A percentile compares a stretch with the other conserved stretches of the same genome.
Evolutionary conservation across 768 basidiomycete species (phyloP).

Genomic region (Suillus alpinus): DNA sequence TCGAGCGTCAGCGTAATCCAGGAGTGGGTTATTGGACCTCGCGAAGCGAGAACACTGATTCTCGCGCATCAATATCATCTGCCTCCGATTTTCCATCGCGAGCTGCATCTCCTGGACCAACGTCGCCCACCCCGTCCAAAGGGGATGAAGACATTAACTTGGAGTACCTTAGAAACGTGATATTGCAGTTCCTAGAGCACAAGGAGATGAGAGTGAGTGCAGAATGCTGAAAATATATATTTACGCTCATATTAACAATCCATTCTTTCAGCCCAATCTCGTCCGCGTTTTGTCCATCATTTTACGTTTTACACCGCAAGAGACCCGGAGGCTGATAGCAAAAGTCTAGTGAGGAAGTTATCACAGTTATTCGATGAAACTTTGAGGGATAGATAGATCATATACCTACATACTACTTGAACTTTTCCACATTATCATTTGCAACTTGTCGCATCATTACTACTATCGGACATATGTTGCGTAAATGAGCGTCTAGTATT

Average conservation of each 20-base stretch:
- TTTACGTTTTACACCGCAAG: constrained; percentile 91
- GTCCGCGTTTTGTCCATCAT: constrained; percentile 91
- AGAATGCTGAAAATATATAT: neutral
- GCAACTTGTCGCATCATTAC: neutral
- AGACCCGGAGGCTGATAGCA: constrained; percentile 83
- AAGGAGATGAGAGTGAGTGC: constrained; percentile 92
- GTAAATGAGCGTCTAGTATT: neutral
- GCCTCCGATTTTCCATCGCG: constrained; percentile 39
- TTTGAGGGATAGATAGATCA: neutral
- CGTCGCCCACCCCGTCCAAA: constrained; percentile 26
- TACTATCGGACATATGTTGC: neutral
- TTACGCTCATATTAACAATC: constrained; percentile 4
- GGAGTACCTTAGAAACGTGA: constrained; percentile 94
- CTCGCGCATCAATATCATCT: constrained; percentile 40
- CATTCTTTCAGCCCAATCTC: constrained; percentile 67
- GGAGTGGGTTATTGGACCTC: constrained; percentile 91
- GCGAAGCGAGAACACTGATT: constrained; percentile 33
- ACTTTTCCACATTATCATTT: neutral
- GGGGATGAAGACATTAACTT: constrained; percentile 92
- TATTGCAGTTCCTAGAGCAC: constrained; percentile 96
- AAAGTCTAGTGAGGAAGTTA: constrained; percentile 55
- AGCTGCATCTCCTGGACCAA: constrained; percentile 34
- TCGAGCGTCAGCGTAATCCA: constrained; percentile 89
- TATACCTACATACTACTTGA: neutral
- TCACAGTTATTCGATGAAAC: neutral